phyloP scores from a whole-genome alignment of 1,284 basidiomycete genomes.

The Rhodotorula sp. region DNA sequence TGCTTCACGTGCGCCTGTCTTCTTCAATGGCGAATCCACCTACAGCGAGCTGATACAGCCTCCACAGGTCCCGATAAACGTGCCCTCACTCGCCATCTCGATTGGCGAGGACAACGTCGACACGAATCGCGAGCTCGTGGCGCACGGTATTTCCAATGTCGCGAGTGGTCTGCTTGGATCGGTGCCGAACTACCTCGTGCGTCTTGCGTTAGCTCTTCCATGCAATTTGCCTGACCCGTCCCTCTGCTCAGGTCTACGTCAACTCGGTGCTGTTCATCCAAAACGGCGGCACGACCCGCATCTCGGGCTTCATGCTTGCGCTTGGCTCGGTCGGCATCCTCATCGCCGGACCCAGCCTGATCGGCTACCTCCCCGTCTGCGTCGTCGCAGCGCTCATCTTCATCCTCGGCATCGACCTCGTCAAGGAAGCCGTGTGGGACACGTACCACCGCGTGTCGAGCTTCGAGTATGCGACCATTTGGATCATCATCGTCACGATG shows the following conservation, averaged over 20 bases:
- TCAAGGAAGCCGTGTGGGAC: slow-evolving; percentile 96
- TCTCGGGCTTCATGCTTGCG: slow-evolving; percentile 84
- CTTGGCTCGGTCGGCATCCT: slow-evolving; percentile 71
- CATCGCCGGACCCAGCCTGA: slow-evolving; percentile 78
- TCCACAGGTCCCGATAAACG: slow-evolving; percentile 73
- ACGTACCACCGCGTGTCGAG: slow-evolving; percentile 73
- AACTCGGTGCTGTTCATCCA: slow-evolving; percentile 94
- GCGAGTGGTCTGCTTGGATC: slow-evolving; percentile 76
- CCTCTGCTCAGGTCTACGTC: slow-evolving; percentile 49
- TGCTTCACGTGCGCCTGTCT: slow-evolving; percentile 59
- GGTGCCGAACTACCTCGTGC: slow-evolving; percentile 55
- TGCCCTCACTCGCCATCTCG: slow-evolving; percentile 89
- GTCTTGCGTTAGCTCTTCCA: not conserved
- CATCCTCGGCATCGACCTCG: slow-evolving; percentile 89
- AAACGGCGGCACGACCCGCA: slow-evolving; percentile 81
- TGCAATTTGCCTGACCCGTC: not conserved
- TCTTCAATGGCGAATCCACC: too few relatives aligned
- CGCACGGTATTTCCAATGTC: slow-evolving; percentile 89
- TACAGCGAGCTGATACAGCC: too few relatives aligned
- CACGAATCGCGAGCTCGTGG: slow-evolving; percentile 89
- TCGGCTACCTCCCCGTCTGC: slow-evolving; percentile 71
- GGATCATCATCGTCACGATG: slow-evolving; percentile 72
- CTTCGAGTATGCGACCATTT: slow-evolving; percentile 60
- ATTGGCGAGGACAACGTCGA: slow-evolving; percentile 84
- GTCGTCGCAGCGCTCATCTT: slow-evolving; percentile 80